phyloP scores from a whole-genome alignment of 2,329 filamentous ascomycete species.

The Sclerotiophoma versabilis region DNA sequence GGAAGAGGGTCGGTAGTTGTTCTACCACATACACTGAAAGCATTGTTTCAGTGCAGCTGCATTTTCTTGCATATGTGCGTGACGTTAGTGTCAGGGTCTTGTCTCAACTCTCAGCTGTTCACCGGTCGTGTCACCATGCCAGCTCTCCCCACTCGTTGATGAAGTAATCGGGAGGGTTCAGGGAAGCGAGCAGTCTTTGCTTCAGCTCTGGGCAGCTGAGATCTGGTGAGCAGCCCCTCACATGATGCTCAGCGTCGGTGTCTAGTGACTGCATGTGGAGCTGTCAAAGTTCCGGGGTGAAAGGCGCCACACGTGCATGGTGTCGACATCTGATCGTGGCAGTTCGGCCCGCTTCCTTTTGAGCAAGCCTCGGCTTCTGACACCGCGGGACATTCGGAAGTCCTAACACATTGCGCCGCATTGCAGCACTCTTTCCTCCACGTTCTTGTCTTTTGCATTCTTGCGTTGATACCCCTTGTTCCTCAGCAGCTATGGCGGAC shows the following conservation, averaged over 20 bases:
- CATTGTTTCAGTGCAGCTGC: background rate
- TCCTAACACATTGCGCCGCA: background rate
- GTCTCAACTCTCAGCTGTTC: conserved; percentile 23
- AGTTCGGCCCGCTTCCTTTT: conserved; percentile 17
- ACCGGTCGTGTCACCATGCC: conserved; percentile 24
- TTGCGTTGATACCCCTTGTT: conserved; percentile 31
- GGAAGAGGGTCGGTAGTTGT: background rate
- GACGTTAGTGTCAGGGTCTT: conserved; percentile 3
- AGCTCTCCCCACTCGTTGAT: conserved; percentile 3
- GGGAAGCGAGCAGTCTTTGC: background rate
- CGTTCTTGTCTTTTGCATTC: conserved; percentile 5
- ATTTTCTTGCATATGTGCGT: background rate
- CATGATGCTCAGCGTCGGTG: background rate
- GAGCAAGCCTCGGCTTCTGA: conserved; percentile 32
- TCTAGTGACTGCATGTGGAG: background rate
- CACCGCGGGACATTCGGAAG: conserved; percentile 6
- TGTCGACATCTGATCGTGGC: conserved; percentile 10
- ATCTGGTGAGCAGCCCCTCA: background rate
- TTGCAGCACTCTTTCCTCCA: conserved; percentile 3
- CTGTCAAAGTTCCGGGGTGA: background rate
- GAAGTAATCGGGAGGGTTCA: background rate
- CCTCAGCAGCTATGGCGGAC: conserved; percentile 63
- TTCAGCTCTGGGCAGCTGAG: background rate
- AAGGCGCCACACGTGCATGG: conserved; percentile 11
- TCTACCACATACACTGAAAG: background rate